Percentiles rank a stretch among this genome's conserved stretches.
phyloP scores from a whole-genome alignment of 164 flowering plant species.

The Litsea cubeba region DNA sequence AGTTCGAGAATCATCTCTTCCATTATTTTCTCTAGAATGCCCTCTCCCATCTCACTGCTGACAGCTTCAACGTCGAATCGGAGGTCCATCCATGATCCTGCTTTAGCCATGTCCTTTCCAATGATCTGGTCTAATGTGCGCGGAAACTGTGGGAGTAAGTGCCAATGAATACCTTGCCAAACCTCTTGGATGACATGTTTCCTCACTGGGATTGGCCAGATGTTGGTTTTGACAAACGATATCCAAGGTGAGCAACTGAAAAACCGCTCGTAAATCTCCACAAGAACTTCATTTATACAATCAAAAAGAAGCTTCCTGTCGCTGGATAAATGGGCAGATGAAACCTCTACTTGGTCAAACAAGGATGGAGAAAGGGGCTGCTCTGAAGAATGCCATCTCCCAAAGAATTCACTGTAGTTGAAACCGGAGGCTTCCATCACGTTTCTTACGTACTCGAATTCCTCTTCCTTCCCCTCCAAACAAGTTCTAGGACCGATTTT shows the following conservation, averaged over 20 bases:
- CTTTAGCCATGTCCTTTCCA: conserved; percentile 54
- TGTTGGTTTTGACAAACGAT: conserved; percentile 36
- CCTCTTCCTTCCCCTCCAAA: conserved; percentile 33
- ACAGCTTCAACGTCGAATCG: conserved; percentile 38
- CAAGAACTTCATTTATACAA: conserved; percentile 65
- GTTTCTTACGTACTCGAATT: conserved; percentile 52
- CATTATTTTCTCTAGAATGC: conserved; percentile 54
- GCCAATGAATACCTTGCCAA: conserved; percentile 52
- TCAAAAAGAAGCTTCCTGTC: conserved; percentile 66
- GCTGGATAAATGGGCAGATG: conserved; percentile 34
- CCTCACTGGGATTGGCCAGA: conserved; percentile 41
- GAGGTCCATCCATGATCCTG: conserved; percentile 69
- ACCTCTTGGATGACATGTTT: conserved; percentile 43
- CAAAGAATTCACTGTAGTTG: conserved; percentile 44
- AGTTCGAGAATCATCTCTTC: conserved; percentile 49
- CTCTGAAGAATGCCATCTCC: conserved; percentile 38
- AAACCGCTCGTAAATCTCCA: conserved; percentile 38
- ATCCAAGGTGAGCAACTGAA: conserved; percentile 46
- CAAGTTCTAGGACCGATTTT: conserved; percentile 20
- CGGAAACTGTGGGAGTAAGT: conserved; percentile 35
- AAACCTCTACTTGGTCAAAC: conserved; percentile 46
- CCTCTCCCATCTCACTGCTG: conserved; percentile 50
- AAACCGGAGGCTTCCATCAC: conserved; percentile 53
- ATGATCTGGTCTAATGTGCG: conserved; percentile 58
- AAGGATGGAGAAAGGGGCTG: conserved; percentile 55